These are phyloP conservation scores for Dichotomopilus funicola DNA, from an alignment of 2,329 filamentous ascomycete species.

Conservation along the genomic window DNA sequence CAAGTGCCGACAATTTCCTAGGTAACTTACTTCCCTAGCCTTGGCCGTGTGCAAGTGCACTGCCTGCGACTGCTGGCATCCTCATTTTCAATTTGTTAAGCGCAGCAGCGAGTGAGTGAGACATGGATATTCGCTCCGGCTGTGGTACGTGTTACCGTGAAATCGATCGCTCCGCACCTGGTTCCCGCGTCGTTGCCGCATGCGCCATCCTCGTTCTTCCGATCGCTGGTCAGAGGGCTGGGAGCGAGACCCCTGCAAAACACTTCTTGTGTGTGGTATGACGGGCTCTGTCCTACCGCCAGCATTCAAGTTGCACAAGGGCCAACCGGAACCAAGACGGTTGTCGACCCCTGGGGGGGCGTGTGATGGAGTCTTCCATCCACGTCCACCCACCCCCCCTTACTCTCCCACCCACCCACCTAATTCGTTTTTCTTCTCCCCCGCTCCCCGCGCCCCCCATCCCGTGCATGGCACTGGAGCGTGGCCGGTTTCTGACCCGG, in stretches of 20 bases:
- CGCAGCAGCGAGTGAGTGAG: constrained; percentile 13
- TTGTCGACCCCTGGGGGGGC: constrained; percentile 16
- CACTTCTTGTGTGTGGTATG: constrained; percentile 23
- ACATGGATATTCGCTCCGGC: constrained; percentile 33
- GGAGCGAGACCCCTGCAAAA: constrained; percentile 29
- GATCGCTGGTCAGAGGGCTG: constrained; percentile 33
- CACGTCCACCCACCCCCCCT: constrained; percentile 2
- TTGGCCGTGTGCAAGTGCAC: constrained; percentile 6
- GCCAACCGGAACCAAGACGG: constrained; percentile 17
- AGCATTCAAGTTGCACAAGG: constrained; percentile 19
- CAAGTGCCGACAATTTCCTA: no score
- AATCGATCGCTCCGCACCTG: constrained; percentile 26
- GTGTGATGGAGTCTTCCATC: constrained; percentile 8
- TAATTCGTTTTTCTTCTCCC: neutral
- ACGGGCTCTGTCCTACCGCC: constrained; percentile 14
- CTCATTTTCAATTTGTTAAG: constrained; percentile 3
- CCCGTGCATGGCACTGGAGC: constrained; percentile 17
- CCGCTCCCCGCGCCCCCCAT: constrained; percentile 13
- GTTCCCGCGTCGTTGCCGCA: constrained; percentile 30
- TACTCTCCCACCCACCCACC: neutral
- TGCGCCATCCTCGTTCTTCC: constrained; percentile 34
- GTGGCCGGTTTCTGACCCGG: constrained; percentile 29
- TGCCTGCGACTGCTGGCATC: neutral
- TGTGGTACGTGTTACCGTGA: constrained; percentile 32
- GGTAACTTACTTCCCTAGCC: neutral